phyloP scores from a whole-genome alignment of 169 alveolate genomes.

The Theileria luwenshuni region DNA sequence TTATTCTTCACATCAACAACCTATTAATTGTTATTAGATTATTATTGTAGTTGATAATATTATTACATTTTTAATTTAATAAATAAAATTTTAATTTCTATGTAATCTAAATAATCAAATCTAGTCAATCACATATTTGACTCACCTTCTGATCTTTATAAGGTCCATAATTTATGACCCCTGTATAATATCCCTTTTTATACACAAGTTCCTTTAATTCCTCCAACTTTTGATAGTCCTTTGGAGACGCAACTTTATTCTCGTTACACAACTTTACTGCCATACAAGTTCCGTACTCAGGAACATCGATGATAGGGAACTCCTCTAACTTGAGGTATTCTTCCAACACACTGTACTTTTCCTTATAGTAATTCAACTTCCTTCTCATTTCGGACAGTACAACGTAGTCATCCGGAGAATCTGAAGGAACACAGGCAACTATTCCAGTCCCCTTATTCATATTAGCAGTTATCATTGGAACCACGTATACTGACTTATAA shows the following conservation, averaged over 20 bases:
- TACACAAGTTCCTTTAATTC: conserved; percentile 95
- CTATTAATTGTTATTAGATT: not conserved
- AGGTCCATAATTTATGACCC: conserved; percentile 91
- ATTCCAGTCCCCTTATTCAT: conserved; percentile 98
- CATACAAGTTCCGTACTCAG: conserved; percentile 81
- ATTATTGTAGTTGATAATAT: no score
- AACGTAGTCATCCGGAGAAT: conserved; percentile 99
- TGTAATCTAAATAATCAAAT: no score
- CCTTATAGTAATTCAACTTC: conserved; percentile 81
- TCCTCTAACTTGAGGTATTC: conserved; percentile 86
- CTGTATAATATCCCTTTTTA: conserved; percentile 96
- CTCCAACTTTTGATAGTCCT: conserved; percentile 90
- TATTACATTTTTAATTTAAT: no score
- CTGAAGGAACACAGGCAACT: conserved; percentile 99
- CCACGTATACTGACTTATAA: conserved; percentile 89
- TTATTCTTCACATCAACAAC: conserved; percentile 82
- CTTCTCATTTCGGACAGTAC: conserved; percentile 89
- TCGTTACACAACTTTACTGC: conserved; percentile 79
- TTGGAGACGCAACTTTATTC: conserved; percentile 87
- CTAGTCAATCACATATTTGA: conserved; percentile 42
- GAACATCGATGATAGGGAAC: conserved; percentile 90
- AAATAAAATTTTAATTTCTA: no score
- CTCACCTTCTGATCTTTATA: conserved; percentile 87
- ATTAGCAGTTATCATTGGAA: conserved; percentile 97
- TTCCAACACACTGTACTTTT: conserved; percentile 72